Base-by-base conservation (phyloP, 306 rosid genomes). In the Corylus heterophylla region DNA sequence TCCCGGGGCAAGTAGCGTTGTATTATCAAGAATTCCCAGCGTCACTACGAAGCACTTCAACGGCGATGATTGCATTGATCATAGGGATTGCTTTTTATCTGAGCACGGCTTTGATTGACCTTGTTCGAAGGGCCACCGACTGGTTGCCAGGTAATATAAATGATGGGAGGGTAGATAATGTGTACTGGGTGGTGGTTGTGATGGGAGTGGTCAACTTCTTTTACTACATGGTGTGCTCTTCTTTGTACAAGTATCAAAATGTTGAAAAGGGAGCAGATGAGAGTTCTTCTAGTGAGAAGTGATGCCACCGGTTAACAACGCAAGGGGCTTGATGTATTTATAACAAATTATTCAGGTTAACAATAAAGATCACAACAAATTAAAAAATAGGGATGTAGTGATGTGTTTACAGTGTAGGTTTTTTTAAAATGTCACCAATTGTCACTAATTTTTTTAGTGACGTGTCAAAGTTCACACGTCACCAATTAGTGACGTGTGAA, bases 21-120 rank as follows among this genome's bases (percentile, higher is more conserved):
- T 93, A 87, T 50, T 93, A 88, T 56, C 94, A 92, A 67, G 87
- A 92, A 61, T 89, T 92, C 69, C 92, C 92, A 0, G 27, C 44
- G 20, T 81, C 96, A 14, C 58, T 90, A 2, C 14, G 64, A 52
- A 90, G 81, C 74, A 89, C 93, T 7, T 85, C 94, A 7, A 90
- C 90, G 0, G 86, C 97, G 3, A 64, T 87, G 86, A 76, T 82
- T 4, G 68, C 83, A 0, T 0, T 82, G 59, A 7, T 82, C 0
- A 42, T 82, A 2, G 85, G 75, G 12, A 56, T 82, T 14, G 4
- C 81, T 0, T 85, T 14, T 83, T 85, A 80, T 55, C 16, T 82
- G 13, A 74, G 89, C 77, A 78, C 87, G 1, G 70, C 39, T 14
- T 5, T 85, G 54, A 79, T 85, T 7, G 78, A 83, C 58, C 66